Conservation (phyloP, 148 eudicot genomes). For the Fagopyrum esculentum region DNA sequence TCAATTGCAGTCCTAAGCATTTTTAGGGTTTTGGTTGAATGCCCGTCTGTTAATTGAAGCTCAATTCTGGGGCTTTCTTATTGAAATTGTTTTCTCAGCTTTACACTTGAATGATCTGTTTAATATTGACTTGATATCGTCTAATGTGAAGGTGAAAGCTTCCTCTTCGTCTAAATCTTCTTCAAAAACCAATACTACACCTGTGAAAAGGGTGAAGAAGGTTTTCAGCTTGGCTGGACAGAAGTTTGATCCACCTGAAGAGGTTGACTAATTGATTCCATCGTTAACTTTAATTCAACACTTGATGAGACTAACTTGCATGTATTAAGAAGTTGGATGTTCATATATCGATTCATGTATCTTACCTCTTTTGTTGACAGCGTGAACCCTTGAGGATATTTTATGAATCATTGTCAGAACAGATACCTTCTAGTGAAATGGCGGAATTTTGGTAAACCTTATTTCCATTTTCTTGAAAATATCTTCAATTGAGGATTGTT, state of each 20-base stretch:
- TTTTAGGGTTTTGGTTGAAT: constrained; percentile 8
- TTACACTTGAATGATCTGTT: background rate
- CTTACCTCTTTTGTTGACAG: constrained; percentile 35
- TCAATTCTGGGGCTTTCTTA: constrained; percentile 7
- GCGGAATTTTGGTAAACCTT: constrained; percentile 87
- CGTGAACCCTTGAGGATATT: constrained; percentile 89
- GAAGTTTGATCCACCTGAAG: constrained; percentile 87
- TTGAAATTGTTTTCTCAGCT: background rate
- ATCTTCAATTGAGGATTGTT: background rate
- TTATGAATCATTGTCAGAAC: constrained; percentile 77
- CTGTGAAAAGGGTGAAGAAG: constrained; percentile 65
- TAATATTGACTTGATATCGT: background rate
- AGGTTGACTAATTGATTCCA: constrained; percentile 32
- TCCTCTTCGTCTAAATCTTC: constrained; percentile 31
- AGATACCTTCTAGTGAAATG: constrained; percentile 95
- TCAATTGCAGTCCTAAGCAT: background rate
- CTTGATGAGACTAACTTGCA: background rate
- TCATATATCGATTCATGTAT: background rate
- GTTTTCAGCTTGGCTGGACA: constrained; percentile 81
- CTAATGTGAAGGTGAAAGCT: constrained; percentile 11
- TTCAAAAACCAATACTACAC: constrained; percentile 29
- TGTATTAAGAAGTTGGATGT: background rate
- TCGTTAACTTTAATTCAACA: background rate
- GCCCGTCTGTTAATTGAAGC: background rate
- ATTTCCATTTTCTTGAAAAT: background rate